Conservation (phyloP, 139 green algal species). For the Chlorella sp. region DNA sequence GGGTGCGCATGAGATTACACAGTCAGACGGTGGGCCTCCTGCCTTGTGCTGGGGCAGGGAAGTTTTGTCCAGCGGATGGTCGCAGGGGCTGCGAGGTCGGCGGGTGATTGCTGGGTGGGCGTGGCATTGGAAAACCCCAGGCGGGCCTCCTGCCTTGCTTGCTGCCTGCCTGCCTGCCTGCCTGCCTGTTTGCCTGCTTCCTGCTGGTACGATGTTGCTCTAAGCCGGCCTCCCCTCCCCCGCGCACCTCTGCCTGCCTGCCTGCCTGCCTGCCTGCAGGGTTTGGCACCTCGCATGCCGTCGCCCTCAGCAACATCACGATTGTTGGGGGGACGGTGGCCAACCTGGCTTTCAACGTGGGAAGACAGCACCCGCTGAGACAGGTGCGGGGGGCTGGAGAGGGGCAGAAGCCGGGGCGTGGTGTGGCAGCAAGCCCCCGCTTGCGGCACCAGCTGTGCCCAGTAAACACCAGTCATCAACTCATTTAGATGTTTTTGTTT, state of each 20-base stretch:
- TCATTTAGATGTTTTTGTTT: no score
- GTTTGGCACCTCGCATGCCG: constrained; percentile 39
- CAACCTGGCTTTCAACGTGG: constrained; percentile 68
- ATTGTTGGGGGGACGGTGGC: constrained; percentile 67
- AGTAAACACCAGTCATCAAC: no score
- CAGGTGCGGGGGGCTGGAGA: background rate
- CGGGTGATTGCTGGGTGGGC: no score
- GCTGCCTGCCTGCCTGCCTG: no score
- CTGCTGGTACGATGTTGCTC: no score
- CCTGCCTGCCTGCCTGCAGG: constrained; percentile 2
- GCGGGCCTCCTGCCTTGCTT: no score
- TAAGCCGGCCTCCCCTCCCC: background rate
- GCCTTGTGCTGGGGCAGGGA: no score
- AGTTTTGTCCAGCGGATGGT: no score
- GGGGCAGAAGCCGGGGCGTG: background rate
- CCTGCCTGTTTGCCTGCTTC: no score
- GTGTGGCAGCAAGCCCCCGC: background rate
- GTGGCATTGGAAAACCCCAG: no score
- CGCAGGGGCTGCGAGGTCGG: no score
- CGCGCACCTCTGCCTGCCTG: background rate
- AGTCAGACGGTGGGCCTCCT: no score
- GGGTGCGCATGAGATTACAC: background rate
- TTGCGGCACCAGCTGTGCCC: background rate
- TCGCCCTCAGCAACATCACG: constrained; percentile 74
- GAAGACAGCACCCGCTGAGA: constrained; percentile 49